Evolutionary conservation across 495 filamentous ascomycete species (phyloP).

Genomic region (Aspergillus egyptiacus): DNA sequence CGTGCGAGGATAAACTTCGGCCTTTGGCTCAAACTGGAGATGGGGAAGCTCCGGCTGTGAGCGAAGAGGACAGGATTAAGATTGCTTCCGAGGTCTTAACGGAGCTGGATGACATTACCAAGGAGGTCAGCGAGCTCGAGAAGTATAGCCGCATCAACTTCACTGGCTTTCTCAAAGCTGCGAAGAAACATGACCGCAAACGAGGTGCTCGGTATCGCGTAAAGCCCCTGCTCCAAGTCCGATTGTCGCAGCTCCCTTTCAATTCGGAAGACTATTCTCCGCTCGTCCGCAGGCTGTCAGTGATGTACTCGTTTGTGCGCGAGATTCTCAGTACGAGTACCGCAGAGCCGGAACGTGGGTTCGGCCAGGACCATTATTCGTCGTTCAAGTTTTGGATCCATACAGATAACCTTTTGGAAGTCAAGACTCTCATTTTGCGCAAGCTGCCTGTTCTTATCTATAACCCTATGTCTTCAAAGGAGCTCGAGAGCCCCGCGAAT

Average conservation of each 20-base stretch:
- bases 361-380: constrained; percentile 64
- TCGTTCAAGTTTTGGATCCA: constrained; percentile 99
- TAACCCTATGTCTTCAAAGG: constrained; percentile 74
- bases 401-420: constrained; percentile 86
- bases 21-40: constrained; percentile 34
- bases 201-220: constrained; percentile 78
- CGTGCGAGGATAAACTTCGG: constrained; percentile 49
- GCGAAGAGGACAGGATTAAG: constrained; percentile 40
- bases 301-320: constrained; percentile 92
- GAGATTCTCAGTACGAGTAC: constrained; percentile 62
- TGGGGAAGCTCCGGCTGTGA: constrained; percentile 21
- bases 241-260: constrained; percentile 79
- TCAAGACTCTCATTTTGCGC: constrained; percentile 89
- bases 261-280: constrained; percentile 94
- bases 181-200: constrained; percentile 96
- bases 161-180: constrained; percentile 94
- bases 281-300: constrained; percentile 75
- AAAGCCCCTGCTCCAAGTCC: constrained; percentile 81
- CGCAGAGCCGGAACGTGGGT: constrained; percentile 37
- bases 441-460: constrained; percentile 88
- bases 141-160: constrained; percentile 96
- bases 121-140: constrained; percentile 87
- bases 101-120: constrained; percentile 80
- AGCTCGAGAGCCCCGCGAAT: constrained; percentile 64
- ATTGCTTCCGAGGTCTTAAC: constrained; percentile 62